Percentiles rank a stretch among this genome's conserved stretches.
Evolutionary conservation across 1,139 yeast species (phyloP).

Genomic region (Suhomyces ambrosiae): DNA sequence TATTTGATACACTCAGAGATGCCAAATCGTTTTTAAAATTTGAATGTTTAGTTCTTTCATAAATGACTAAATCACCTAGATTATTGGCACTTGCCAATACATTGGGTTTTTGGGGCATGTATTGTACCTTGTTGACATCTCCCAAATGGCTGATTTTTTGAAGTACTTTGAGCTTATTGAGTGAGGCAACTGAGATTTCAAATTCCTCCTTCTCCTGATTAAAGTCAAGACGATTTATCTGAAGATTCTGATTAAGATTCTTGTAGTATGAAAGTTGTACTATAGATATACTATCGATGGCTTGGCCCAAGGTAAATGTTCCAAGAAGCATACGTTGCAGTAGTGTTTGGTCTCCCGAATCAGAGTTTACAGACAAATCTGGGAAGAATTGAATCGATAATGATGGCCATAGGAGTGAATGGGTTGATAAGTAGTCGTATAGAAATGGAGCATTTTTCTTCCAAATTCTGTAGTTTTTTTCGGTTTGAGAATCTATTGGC

Average conservation of each 20-base stretch:
- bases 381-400: constrained; percentile 58
- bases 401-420: constrained; percentile 58
- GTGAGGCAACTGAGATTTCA: constrained; percentile 29
- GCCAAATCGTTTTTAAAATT: constrained; percentile 35
- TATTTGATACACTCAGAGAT: constrained; percentile 33
- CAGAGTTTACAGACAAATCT: constrained; percentile 29
- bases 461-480: constrained; percentile 50
- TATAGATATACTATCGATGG: constrained; percentile 42
- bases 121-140: constrained; percentile 45
- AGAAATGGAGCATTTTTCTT: constrained; percentile 57
- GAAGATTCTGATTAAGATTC: constrained; percentile 32
- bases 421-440: constrained; percentile 53
- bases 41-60: constrained; percentile 57
- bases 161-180: constrained; percentile 32
- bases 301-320: constrained; percentile 48
- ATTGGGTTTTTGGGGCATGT: constrained; percentile 49
- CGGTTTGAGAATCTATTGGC: constrained; percentile 30
- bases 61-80: constrained; percentile 44
- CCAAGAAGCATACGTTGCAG: constrained; percentile 44
- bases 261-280: constrained; percentile 40
- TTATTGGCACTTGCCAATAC: constrained; percentile 46
- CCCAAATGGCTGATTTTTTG: constrained; percentile 49
- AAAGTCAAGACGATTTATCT: constrained; percentile 37
- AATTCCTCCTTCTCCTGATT: constrained; percentile 46
- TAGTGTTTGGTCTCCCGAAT: constrained; percentile 14